These are phyloP conservation scores for Fusarium bulbicola DNA, from an alignment of 2,329 filamentous ascomycete species.

Conservation along the genomic window DNA sequence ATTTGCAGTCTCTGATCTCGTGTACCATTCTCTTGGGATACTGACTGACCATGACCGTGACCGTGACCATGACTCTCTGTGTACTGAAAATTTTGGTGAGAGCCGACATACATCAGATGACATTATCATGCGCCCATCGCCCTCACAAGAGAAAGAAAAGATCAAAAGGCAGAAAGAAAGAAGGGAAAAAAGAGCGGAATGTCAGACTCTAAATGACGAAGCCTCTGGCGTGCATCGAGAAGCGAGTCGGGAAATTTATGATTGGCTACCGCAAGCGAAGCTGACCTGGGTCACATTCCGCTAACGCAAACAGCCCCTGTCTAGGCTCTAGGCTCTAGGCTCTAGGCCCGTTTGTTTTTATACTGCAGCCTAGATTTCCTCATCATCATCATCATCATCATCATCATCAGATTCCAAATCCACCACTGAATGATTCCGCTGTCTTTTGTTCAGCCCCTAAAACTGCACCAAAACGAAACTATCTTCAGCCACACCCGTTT, in stretches of 20 bases:
- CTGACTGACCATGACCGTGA: background rate
- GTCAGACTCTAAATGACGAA: constrained; percentile 20
- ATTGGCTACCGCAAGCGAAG: constrained; percentile 45
- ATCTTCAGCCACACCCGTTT: constrained; percentile 23
- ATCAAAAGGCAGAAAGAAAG: background rate
- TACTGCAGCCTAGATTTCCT: background rate
- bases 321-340: constrained; percentile 6
- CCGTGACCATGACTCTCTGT: background rate
- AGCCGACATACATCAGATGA: background rate
- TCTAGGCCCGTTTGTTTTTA: background rate
- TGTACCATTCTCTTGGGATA: background rate
- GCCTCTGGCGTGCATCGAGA: constrained; percentile 40
- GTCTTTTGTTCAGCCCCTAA: background rate
- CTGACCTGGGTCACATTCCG: constrained; percentile 36
- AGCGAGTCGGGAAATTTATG: constrained; percentile 45
- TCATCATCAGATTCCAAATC: background rate
- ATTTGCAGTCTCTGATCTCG: background rate
- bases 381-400: background rate
- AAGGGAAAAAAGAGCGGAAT: constrained; percentile 12
- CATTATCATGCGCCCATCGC: background rate
- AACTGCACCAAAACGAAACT: background rate
- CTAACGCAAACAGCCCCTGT: constrained; percentile 23
- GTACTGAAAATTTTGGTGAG: background rate
- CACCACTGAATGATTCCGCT: background rate
- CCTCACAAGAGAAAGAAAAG: background rate